Base-by-base conservation (phyloP, 495 filamentous ascomycete genomes). In the Choiromyces venosus region DNA sequence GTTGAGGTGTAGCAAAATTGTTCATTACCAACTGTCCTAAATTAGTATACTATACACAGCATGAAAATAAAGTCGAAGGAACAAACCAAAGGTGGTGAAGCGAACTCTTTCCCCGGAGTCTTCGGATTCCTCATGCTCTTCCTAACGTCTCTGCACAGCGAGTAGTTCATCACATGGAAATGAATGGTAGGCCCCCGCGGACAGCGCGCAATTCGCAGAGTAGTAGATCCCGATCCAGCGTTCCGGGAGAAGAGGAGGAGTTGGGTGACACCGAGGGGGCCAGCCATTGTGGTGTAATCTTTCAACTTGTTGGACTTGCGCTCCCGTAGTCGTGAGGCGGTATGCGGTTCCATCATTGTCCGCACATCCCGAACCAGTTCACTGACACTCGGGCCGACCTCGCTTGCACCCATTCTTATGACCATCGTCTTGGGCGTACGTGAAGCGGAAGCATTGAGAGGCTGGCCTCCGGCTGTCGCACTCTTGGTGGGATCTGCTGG, bases 111-210 rank as follows among this genome's bases (percentile, higher is more conserved):
- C 71, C 89, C 90, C 67, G 90, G 90, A 36, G 88, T 91, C 79
- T 88, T 87, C 3, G 95, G 93, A 79, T 91, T 92, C 81, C 92
- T 92, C 84, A 92, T 85, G 37, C 92, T 88, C 74, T 88, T 91
- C 80, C 88, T 87, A 14, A 99, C 87, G 81, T 99, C 95, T 80
- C 94, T 95, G 83, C 91, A 91, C 5, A 99, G 86, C 64, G 93
- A 94, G 83, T 99, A 99, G 78, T 92, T 92, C 82, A 98, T 94
- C n/a, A 99, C 93, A 72, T 92, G 86, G 82, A 98, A 98, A 82
- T 97, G 89, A 39, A 99, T 86, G 0, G 95, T 99, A 66, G 95
- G 95, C 1, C 95, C 95, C 71, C 93, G 88, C 25, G 95, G 95
- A 21, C 93, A 92, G 68, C 96, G 87, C 16, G 93, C 92, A 39